Base-by-base conservation (phyloP, 768 basidiomycete genomes). In the Asterophora lycoperdoides region DNA sequence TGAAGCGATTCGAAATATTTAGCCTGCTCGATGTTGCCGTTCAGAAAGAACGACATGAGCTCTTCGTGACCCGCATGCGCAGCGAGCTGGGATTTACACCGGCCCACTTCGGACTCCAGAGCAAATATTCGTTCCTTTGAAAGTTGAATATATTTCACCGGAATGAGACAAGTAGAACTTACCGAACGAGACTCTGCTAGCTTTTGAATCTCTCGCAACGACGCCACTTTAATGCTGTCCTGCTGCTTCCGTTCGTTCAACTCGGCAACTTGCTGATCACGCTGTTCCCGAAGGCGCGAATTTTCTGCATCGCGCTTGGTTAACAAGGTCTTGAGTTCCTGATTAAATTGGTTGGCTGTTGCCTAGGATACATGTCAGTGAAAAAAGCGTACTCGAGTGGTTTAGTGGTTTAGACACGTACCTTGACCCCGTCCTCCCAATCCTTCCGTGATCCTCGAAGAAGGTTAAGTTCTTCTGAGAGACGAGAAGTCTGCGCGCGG, bases 11-110 rank as follows among this genome's bases (percentile, higher is more conserved):
- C 70, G 2, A 83, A 70, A 55, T 79, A 84, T 10, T 70, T 65
- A 1, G 64, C 60, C 48, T 82, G 76, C 14, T 80, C 78, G 5
- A 75, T 68, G 37, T 77, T 72, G 15, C 76, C 80, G 38, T 72
- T 72, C 45, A 83, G 69, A 54, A 94, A 76, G 63, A 91, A 90
- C 4, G 68, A 67, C 65, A 93, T 73, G 29, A 92, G 71, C 41
- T 91, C 86, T 52, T 82, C 80, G 18, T 86, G 76, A 5, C 84
- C 82, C 1, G 78, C 72, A 20, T 81, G 68, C 0, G 90, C 89
- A 15, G 89, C 92, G n/a, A 94, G 69, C 26, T 79, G 78, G 13
- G 85, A 76, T 64, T 86, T 89, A 54, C 86, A 72, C 18, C 93
- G 76, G 35, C 70, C 74, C 9, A 87, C 69, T 63, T 97, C 92